phyloP scores from a whole-genome alignment of 23 red algal species.

The Gracilaria gracilis region DNA sequence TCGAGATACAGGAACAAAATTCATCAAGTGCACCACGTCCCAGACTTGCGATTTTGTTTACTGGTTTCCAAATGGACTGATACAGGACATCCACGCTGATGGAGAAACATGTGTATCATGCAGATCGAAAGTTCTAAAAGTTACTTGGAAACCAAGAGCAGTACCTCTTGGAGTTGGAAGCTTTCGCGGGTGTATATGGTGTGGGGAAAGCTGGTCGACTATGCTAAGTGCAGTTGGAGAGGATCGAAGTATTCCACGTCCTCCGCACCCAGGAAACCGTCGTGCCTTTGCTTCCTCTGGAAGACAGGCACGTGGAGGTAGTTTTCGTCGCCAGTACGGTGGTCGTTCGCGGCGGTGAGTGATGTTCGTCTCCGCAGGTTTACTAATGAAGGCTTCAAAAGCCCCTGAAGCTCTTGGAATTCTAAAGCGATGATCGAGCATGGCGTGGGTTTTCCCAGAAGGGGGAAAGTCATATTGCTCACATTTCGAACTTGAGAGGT shows the following conservation, averaged over 20 bases:
- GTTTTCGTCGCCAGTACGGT: background rate
- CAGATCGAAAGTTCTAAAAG: constrained; percentile 13
- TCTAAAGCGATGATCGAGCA: background rate
- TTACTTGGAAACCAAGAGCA: constrained; percentile 23
- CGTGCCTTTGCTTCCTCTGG: background rate
- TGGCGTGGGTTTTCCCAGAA: background rate
- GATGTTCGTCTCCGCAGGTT: background rate
- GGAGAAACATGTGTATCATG: constrained; percentile 9
- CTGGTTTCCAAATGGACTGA: constrained; percentile 57
- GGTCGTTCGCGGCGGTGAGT: background rate
- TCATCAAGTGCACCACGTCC: constrained; percentile 25
- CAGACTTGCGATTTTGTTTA: constrained; percentile 64
- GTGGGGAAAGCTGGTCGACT: constrained; percentile 5
- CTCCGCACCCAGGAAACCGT: constrained; percentile 50
- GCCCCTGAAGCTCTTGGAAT: background rate
- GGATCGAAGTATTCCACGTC: constrained; percentile 31
- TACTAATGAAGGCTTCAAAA: background rate
- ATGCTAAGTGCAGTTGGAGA: constrained; percentile 28
- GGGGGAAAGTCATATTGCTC: too few relatives aligned
- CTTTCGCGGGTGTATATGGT: constrained; percentile 67
- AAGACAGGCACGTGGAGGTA: background rate
- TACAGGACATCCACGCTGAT: constrained; percentile 5
- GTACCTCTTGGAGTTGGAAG: constrained; percentile 25
- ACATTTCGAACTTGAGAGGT: too few relatives aligned
- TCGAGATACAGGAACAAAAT: constrained; percentile 38